Conservation (phyloP, 1,139 yeast species). For the Candida labiduridarum region DNA sequence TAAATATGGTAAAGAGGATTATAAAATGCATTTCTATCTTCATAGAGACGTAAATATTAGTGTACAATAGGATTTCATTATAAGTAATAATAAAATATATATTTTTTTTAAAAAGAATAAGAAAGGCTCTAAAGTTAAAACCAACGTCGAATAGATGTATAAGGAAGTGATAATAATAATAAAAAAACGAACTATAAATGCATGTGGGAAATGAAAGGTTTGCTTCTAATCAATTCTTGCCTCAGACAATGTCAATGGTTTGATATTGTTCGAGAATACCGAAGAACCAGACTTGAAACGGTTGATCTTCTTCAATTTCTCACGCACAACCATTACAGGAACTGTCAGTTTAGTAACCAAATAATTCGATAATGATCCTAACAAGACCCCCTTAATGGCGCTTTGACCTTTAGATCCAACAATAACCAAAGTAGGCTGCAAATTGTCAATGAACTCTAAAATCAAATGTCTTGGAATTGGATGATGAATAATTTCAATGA, state of each 20-base stretch:
- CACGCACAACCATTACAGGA: constrained; percentile 90
- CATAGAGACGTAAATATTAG: not conserved
- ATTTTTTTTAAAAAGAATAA: not conserved
- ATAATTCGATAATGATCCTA: constrained; percentile 77
- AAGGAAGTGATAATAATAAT: not conserved
- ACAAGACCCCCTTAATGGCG: constrained; percentile 73
- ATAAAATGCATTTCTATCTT: not conserved
- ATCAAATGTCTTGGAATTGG: constrained; percentile 86
- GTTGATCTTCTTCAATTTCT: constrained; percentile 74
- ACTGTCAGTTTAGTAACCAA: constrained; percentile 76
- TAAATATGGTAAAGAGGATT: too few species aligned
- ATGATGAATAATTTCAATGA: constrained; percentile 77
- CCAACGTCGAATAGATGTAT: not conserved
- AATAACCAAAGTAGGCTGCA: constrained; percentile 80
- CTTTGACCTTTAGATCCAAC: constrained; percentile 81
- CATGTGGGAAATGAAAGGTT: not conserved
- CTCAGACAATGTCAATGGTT: constrained; percentile 52
- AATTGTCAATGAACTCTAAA: constrained; percentile 78
- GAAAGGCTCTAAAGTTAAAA: not conserved
- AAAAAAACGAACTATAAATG: not conserved
- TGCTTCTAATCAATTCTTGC: constrained; percentile 45
- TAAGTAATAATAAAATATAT: not conserved
- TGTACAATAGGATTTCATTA: constrained; percentile 5
- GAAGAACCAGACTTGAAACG: constrained; percentile 54
- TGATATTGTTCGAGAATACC: constrained; percentile 51